Conservation (phyloP, 352 stramenopile genomes). For the Pythium dissotocum region DNA sequence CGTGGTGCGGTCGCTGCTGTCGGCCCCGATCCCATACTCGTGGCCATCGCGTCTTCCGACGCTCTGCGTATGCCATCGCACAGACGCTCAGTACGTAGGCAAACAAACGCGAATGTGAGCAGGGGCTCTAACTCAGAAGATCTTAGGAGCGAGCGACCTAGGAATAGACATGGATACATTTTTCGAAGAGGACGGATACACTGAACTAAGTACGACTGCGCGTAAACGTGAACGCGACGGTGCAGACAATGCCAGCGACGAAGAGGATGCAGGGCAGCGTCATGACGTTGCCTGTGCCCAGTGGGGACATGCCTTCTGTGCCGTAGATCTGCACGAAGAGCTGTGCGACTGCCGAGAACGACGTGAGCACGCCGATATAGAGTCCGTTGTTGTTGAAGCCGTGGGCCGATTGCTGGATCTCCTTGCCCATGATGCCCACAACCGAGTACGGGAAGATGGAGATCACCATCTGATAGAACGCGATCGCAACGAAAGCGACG, state of each 20-base stretch:
- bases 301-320: constrained; percentile 55
- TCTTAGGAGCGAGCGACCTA: constrained; percentile 17
- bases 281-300: constrained; percentile 66
- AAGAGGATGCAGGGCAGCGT: constrained; percentile 66
- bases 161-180: constrained; percentile 14
- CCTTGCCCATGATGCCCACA: constrained; percentile 79
- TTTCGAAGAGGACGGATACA: neutral
- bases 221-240: constrained; percentile 39
- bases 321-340: constrained; percentile 76
- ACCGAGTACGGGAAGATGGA: constrained; percentile 77
- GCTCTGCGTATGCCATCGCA: neutral
- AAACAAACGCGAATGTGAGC: neutral
- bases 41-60: neutral
- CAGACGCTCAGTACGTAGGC: neutral
- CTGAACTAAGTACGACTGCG: constrained; percentile 19
- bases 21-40: constrained; percentile 4
- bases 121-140: constrained; percentile 9
- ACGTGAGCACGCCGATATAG: constrained; percentile 72
- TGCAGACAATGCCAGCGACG: constrained; percentile 44
- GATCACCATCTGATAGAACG: constrained; percentile 65
- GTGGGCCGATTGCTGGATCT: constrained; percentile 62
- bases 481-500: constrained; percentile 51
- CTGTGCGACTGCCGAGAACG: constrained; percentile 63
- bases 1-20: neutral
- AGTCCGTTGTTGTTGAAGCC: constrained; percentile 85